These are phyloP conservation scores for Fraxinus pennsylvanica DNA, from an alignment of 257 asterid genomes.

Conservation along the genomic window DNA sequence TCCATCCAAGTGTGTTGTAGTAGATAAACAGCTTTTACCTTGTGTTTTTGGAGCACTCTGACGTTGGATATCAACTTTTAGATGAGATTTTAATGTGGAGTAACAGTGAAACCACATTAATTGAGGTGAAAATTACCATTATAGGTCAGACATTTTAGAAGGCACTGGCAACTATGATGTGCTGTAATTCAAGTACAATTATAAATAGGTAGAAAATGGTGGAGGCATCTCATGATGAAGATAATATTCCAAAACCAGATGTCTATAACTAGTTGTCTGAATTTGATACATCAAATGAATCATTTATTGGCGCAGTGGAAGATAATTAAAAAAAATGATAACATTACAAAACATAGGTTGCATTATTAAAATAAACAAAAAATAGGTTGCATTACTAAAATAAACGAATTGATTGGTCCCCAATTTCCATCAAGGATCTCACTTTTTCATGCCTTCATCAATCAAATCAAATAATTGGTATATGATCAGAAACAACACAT, in stretches of 20 bases:
- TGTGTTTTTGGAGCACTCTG: background rate
- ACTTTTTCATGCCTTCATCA: background rate
- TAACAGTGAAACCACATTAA: background rate
- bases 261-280: background rate
- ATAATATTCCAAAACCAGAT: background rate
- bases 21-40: background rate
- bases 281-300: background rate
- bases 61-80: no score
- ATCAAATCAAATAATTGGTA: background rate
- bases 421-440: background rate
- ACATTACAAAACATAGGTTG: background rate
- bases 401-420: background rate
- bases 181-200: background rate
- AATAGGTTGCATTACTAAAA: background rate
- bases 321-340: background rate
- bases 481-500: background rate
- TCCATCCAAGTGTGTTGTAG: background rate
- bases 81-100: background rate
- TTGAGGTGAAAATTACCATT: background rate
- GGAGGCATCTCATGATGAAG: background rate
- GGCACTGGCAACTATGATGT: background rate
- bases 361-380: background rate
- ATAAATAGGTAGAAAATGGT: background rate
- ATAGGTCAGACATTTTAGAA: background rate
- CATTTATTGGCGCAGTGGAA: background rate